Conservation (phyloP, 805 yeast genomes). For the Yamadazyma insecticola region DNA sequence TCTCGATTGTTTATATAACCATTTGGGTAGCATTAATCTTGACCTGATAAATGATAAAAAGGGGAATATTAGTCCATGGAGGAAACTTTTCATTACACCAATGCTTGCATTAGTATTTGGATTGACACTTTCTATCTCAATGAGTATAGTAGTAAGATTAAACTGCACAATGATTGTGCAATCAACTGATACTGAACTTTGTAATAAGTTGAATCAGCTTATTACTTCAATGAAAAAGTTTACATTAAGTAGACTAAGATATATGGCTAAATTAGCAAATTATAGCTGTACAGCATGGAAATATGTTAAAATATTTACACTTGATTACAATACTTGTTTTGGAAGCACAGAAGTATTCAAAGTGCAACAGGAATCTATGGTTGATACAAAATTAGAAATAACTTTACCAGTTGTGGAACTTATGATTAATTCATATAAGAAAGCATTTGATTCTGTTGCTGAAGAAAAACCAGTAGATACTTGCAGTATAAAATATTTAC, state of each 20-base stretch:
- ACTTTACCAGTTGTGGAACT: slow-evolving; percentile 1
- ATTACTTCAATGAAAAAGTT: no score
- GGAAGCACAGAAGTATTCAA: no score
- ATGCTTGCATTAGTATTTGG: slow-evolving; percentile 2
- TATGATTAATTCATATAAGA: neutral
- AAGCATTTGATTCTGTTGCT: slow-evolving; percentile 3
- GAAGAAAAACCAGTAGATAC: no score
- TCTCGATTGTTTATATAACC: neutral
- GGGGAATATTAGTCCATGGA: slow-evolving; percentile 2
- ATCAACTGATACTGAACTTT: neutral
- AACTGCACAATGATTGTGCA: slow-evolving; percentile 3
- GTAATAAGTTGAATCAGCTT: neutral
- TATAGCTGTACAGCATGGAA: slow-evolving; percentile 3
- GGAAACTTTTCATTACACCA: slow-evolving; percentile 5
- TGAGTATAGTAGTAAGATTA: slow-evolving; percentile 3
- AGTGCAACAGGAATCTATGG: no score
- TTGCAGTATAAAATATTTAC: no score
- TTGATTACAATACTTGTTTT: no score
- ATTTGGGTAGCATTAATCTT: slow-evolving; percentile 3
- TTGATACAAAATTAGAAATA: no score
- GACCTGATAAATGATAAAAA: neutral
- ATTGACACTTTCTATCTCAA: slow-evolving; percentile 1
- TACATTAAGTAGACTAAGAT: slow-evolving; percentile 5
- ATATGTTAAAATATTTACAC: slow-evolving; percentile 5
- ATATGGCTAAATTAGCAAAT: slow-evolving; percentile 2